A percentile compares a stretch with the other conserved stretches of the same genome.
These are phyloP conservation scores for Aspergillus neoniger DNA, from an alignment of 2,329 filamentous ascomycete species.

Conservation along the genomic window DNA sequence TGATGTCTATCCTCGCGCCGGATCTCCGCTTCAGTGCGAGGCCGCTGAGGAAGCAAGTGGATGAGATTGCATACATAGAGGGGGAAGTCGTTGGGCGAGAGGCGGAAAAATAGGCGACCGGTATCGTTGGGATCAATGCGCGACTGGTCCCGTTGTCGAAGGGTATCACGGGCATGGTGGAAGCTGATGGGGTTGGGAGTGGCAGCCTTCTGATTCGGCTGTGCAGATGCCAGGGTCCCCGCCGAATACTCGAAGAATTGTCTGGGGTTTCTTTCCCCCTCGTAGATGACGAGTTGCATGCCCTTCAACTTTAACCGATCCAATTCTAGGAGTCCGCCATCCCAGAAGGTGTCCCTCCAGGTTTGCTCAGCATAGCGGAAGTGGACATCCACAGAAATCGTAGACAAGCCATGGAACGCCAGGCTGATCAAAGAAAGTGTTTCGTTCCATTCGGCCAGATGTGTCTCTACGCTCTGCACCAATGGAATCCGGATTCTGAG, in stretches of 20 bases:
- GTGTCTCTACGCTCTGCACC: neutral
- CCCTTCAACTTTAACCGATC: neutral
- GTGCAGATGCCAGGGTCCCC: neutral
- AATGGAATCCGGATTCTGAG: neutral
- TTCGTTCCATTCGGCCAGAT: conserved; percentile 5
- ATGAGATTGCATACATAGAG: conserved; percentile 2
- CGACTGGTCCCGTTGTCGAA: neutral
- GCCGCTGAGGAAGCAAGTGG: neutral
- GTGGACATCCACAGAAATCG: neutral
- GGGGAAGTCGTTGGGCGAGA: conserved; percentile 2
- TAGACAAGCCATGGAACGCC: neutral
- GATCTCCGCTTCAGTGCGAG: conserved; percentile 1
- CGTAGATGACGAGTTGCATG: neutral
- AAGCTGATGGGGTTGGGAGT: neutral
- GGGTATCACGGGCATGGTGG: neutral
- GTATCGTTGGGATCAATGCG: neutral
- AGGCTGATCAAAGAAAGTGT: neutral
- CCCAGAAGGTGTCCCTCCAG: conserved; percentile 2
- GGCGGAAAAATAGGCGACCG: conserved; percentile 1
- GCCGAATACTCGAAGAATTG: neutral
- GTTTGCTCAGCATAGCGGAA: neutral
- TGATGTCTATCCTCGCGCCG: conserved; percentile 3
- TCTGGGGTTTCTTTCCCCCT: neutral
- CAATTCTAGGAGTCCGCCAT: neutral
- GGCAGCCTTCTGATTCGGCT: neutral